phyloP scores from a whole-genome alignment of 352 stramenopile genomes.

The Pythium plurisporium region DNA sequence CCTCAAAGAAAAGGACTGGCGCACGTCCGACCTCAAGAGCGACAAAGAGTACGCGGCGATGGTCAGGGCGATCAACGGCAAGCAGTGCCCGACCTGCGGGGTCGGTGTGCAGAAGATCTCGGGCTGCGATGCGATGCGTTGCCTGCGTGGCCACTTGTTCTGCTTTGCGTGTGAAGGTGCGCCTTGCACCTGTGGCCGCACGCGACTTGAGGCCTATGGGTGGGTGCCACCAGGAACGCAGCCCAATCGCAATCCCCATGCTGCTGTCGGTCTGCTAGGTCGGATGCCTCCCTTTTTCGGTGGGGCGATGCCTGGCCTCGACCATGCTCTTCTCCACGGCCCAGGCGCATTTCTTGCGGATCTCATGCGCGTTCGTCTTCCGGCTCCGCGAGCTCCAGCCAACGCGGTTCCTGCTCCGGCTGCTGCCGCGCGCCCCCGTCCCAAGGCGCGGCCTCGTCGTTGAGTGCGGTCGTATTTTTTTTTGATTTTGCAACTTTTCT shows the following conservation, averaged over 20 bases:
- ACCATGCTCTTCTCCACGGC: too few relatives aligned
- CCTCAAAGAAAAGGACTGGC: constrained; percentile 18
- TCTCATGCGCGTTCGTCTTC: too few relatives aligned
- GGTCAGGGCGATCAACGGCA: constrained; percentile 9
- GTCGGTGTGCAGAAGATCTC: constrained; percentile 21
- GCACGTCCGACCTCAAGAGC: constrained; percentile 19
- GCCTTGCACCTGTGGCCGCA: constrained; percentile 24
- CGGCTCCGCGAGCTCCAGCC: too few relatives aligned
- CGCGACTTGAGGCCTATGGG: constrained; percentile 5
- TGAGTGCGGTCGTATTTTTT: too few relatives aligned
- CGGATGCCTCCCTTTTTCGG: too few relatives aligned
- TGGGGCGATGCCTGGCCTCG: too few relatives aligned
- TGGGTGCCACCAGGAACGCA: constrained; percentile 1
- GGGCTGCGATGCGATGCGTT: constrained; percentile 23
- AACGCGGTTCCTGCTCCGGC: too few relatives aligned
- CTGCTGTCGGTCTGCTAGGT: too few relatives aligned
- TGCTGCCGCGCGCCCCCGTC: too few relatives aligned
- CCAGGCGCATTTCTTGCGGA: too few relatives aligned
- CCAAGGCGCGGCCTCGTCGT: too few relatives aligned
- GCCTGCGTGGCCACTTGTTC: constrained; percentile 32
- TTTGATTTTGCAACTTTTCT: too few relatives aligned
- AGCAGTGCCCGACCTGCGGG: constrained; percentile 22
- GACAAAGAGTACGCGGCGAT: constrained; percentile 20
- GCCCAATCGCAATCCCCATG: background rate
- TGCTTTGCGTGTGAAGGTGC: constrained; percentile 31